Evolutionary conservation across 1,284 basidiomycete genomes (phyloP).

Genomic region (Veloporphyrellus conicus): DNA sequence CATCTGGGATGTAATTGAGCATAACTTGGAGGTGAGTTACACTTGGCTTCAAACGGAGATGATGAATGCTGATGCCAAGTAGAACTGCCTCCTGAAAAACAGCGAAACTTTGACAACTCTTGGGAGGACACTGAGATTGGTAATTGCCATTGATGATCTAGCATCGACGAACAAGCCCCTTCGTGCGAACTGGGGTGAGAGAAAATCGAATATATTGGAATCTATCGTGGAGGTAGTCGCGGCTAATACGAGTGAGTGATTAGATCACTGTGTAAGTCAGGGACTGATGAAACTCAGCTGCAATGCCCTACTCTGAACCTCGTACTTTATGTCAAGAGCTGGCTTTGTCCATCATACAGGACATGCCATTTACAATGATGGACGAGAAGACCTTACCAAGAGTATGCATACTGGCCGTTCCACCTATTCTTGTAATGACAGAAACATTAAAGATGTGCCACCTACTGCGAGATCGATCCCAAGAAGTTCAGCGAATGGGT

Average conservation of each 20-base stretch:
- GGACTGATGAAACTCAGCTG: slow-evolving; percentile 14
- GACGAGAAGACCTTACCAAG: slow-evolving; percentile 61
- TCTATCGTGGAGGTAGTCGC: slow-evolving; percentile 59
- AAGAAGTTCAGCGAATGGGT: slow-evolving; percentile 65
- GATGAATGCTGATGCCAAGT: background rate
- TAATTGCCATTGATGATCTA: slow-evolving; percentile 70
- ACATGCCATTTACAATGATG: slow-evolving; percentile 61
- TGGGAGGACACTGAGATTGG: slow-evolving; percentile 64
- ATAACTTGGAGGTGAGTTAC: slow-evolving; percentile 73
- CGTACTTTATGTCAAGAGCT: slow-evolving; percentile 64
- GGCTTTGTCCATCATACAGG: slow-evolving; percentile 63
- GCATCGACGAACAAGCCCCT: slow-evolving; percentile 71
- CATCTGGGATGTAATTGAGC: slow-evolving; percentile 87
- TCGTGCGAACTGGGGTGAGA: slow-evolving; percentile 63
- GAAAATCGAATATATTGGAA: slow-evolving; percentile 50
- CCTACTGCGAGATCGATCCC: slow-evolving; percentile 62
- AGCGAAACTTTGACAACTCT: slow-evolving; percentile 57
- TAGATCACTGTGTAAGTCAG: background rate
- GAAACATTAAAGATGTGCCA: slow-evolving; percentile 60
- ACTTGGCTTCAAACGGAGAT: background rate
- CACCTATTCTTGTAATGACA: background rate
- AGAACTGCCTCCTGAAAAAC: slow-evolving; percentile 66
- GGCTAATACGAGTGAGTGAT: slow-evolving; percentile 43
- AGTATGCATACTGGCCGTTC: slow-evolving; percentile 36
- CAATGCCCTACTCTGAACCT: slow-evolving; percentile 48